Percentiles rank a stretch among this genome's conserved stretches.
Evolutionary conservation across 2,329 filamentous ascomycete species (phyloP).

Genomic region (Ceratocystiopsis brevicomis): DNA sequence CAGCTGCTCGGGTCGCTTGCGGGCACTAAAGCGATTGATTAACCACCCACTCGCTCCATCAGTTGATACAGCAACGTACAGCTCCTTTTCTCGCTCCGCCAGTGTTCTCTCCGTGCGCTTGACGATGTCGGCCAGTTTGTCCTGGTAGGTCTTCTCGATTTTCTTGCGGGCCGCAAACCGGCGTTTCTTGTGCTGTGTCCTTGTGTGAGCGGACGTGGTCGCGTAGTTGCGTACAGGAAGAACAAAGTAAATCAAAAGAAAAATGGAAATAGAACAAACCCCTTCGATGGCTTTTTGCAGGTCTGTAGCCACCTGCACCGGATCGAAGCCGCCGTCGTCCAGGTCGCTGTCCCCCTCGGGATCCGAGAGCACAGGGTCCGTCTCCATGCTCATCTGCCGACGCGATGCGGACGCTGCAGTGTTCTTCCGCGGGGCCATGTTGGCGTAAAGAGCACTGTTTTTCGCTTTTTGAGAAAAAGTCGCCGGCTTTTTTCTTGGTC

Average conservation of each 20-base stretch:
- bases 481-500: no score
- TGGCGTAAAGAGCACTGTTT: neutral
- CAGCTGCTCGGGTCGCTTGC: constrained; percentile 5
- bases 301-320: constrained; percentile 6
- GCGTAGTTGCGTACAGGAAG: no score
- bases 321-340: constrained; percentile 3
- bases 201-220: no score
- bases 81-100: constrained; percentile 4
- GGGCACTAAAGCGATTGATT: neutral
- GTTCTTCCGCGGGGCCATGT: constrained; percentile 3
- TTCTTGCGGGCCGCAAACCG: constrained; percentile 7
- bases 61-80: neutral
- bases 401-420: neutral
- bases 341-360: constrained; percentile 3
- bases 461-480: neutral
- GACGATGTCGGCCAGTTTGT: constrained; percentile 9
- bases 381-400: constrained; percentile 5
- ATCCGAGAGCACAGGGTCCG: constrained; percentile 2
- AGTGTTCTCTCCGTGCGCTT: constrained; percentile 7
- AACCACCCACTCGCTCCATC: no score
- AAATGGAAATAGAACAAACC: neutral
- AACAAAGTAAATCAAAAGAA: no score
- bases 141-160: constrained; percentile 9
- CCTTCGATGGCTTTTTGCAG: constrained; percentile 7
- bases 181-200: constrained; percentile 9